Conservation (phyloP, 2,329 filamentous ascomycete species). For the Trichoderma atrobrunneum region DNA sequence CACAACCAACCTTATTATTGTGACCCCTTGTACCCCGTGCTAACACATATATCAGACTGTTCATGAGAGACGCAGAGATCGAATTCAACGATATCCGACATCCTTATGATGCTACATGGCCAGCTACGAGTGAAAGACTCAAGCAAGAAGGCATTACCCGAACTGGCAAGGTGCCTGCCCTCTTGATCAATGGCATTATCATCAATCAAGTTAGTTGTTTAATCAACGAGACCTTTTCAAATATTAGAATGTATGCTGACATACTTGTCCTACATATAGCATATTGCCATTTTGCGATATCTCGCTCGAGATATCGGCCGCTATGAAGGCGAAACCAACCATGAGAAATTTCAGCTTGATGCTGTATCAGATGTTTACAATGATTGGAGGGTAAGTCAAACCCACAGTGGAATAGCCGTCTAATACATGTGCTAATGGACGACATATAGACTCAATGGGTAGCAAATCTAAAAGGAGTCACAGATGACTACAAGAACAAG, state of each 20-base stretch:
- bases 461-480: constrained; percentile 26
- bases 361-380: constrained; percentile 38
- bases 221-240: constrained; percentile 1
- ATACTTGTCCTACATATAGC: not conserved
- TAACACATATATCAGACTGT: not conserved
- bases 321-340: constrained; percentile 37
- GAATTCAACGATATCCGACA: constrained; percentile 29
- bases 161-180: constrained; percentile 35
- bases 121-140: constrained; percentile 27
- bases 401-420: not conserved
- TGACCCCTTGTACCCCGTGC: not conserved
- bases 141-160: constrained; percentile 26
- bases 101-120: constrained; percentile 26
- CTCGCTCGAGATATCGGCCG: constrained; percentile 33
- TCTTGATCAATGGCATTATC: constrained; percentile 35
- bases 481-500: constrained; percentile 33
- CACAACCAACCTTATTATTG: no score
- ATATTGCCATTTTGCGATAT: constrained; percentile 35
- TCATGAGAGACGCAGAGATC: constrained; percentile 20
- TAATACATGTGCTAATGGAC: not conserved
- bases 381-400: constrained; percentile 37
- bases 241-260: constrained; percentile 26
- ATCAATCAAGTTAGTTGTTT: constrained; percentile 23
- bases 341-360: constrained; percentile 38
- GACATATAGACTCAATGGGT: constrained; percentile 28